A percentile compares a stretch with the other conserved stretches of the same genome.
These are phyloP conservation scores for Amphibolis antarctica DNA, from an alignment of 106 monocot species.

Conservation along the genomic window DNA sequence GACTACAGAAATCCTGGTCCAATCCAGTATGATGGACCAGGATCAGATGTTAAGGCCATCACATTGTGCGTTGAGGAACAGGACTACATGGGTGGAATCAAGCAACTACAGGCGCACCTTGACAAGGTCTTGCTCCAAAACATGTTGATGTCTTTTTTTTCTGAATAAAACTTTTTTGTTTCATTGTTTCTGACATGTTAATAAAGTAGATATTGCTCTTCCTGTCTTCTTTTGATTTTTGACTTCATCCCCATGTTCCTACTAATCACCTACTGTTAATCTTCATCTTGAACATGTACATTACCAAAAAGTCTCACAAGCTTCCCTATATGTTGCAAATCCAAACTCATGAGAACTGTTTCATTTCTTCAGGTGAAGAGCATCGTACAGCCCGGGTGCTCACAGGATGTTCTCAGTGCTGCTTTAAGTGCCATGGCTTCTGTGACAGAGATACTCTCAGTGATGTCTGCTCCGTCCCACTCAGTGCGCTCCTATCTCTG, in stretches of 20 bases:
- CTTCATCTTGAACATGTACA: no score
- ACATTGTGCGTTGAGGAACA: slow-evolving; percentile 80
- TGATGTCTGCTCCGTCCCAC: slow-evolving; percentile 50
- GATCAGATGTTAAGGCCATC: slow-evolving; percentile 56
- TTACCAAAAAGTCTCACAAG: no score
- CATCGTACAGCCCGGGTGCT: slow-evolving; percentile 82
- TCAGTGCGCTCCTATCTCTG: slow-evolving; percentile 18
- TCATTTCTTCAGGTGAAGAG: slow-evolving; percentile 45
- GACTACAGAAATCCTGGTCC: slow-evolving; percentile 88
- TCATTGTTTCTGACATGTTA: no score
- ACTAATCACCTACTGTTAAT: no score
- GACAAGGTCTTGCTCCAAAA: slow-evolving; percentile 43
- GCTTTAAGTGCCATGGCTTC: slow-evolving; percentile 82
- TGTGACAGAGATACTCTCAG: slow-evolving; percentile 56
- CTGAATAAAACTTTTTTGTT: background rate
- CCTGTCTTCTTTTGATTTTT: no score
- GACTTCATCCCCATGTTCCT: no score
- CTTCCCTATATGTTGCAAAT: no score
- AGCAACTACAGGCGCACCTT: slow-evolving; percentile 66
- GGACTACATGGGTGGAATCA: slow-evolving; percentile 97
- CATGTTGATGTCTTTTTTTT: background rate
- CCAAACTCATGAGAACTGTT: no score
- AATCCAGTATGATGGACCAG: slow-evolving; percentile 74
- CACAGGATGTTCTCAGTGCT: slow-evolving; percentile 77
- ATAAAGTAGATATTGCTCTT: no score